Conservation (phyloP, 352 stramenopile species). For the Halophytophthora batemanensis region DNA sequence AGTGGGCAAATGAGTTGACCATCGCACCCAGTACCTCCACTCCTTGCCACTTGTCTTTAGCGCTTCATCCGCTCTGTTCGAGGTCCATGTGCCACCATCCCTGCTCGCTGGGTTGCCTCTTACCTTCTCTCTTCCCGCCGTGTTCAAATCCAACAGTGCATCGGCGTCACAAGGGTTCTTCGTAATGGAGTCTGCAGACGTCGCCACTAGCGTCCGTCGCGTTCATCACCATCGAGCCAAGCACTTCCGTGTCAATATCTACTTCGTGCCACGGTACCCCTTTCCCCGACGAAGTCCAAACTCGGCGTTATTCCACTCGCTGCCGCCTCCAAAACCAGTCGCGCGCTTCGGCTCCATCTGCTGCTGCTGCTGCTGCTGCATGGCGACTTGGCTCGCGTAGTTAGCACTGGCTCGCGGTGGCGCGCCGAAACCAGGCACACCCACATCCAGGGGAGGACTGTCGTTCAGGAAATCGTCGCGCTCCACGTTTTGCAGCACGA, state of each 20-base stretch:
- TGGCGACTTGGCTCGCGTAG: slow-evolving; percentile 16
- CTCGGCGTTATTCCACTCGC: slow-evolving; percentile 85
- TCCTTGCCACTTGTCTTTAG: too few species aligned
- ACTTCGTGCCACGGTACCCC: slow-evolving; percentile 66
- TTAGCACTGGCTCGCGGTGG: slow-evolving; percentile 21
- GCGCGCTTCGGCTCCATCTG: slow-evolving; percentile 28
- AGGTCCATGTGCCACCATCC: too few species aligned
- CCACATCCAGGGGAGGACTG: slow-evolving; percentile 15
- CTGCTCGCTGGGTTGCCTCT: too few species aligned
- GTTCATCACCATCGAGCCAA: background rate
- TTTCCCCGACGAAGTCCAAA: slow-evolving; percentile 69
- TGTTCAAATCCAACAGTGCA: too few species aligned
- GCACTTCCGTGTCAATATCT: slow-evolving; percentile 1
- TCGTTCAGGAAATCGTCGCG: slow-evolving; percentile 70
- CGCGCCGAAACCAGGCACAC: slow-evolving; percentile 15
- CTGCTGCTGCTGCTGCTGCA: slow-evolving; percentile 21
- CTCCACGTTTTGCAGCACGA: slow-evolving; percentile 86
- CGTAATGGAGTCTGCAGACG: too few species aligned
- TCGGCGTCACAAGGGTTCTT: too few species aligned
- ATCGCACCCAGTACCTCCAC: too few species aligned
- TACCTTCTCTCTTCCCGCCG: too few species aligned
- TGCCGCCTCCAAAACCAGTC: slow-evolving; percentile 59
- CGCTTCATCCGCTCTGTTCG: too few species aligned
- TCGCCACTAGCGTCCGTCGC: slow-evolving; percentile 1
- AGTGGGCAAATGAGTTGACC: too few species aligned